phyloP scores from a whole-genome alignment of 2,329 filamentous ascomycete species.

The Helotiales sp. region DNA sequence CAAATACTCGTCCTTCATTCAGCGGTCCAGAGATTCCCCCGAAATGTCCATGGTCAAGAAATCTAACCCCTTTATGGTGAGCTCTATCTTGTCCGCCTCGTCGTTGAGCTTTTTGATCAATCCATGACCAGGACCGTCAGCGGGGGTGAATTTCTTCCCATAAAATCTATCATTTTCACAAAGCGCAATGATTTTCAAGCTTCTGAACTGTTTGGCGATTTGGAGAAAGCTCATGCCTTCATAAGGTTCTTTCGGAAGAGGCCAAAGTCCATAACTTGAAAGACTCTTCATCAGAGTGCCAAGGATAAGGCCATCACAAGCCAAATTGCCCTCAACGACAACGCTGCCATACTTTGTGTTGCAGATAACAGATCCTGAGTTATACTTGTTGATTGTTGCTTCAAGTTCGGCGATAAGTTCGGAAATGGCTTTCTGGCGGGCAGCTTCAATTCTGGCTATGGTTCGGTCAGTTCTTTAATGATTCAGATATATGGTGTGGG shows the following conservation, averaged over 20 bases:
- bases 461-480: neutral
- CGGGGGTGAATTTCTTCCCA: neutral
- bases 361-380: neutral
- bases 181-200: neutral
- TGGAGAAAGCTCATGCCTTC: neutral
- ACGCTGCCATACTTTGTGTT: neutral
- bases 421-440: neutral
- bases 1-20: too few relatives aligned
- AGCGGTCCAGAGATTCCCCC: too few relatives aligned
- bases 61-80: neutral
- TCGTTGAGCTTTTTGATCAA: neutral
- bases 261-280: neutral
- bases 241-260: constrained; percentile 1
- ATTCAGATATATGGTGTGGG: neutral
- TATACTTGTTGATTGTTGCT: neutral
- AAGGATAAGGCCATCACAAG: constrained; percentile 3
- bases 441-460: neutral
- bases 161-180: neutral
- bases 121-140: neutral
- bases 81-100: neutral
- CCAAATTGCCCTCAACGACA: neutral
- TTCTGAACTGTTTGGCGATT: neutral
- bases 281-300: constrained; percentile 7
- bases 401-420: neutral
- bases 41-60: too few relatives aligned